These are phyloP conservation scores for Podosphaera fusca DNA, from an alignment of 2,329 filamentous ascomycete genomes.

Conservation along the genomic window DNA sequence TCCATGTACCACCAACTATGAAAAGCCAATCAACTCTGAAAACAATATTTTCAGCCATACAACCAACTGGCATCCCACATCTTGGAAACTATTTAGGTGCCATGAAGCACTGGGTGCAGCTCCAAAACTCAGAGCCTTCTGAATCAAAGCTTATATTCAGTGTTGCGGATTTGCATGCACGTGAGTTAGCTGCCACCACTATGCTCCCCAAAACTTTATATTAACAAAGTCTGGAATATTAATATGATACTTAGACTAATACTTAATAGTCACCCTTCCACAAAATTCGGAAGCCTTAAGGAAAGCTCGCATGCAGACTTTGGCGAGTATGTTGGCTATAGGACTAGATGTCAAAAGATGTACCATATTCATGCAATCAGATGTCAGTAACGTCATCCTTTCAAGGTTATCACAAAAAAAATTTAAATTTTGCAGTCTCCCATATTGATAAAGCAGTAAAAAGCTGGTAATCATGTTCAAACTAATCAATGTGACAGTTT, in stretches of 20 bases:
- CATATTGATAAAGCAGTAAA: background rate
- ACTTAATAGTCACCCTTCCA: conserved; percentile 40
- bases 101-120: conserved; percentile 58
- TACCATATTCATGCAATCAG: conserved; percentile 63
- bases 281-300: conserved; percentile 40
- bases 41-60: conserved; percentile 81
- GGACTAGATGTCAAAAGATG: conserved; percentile 59
- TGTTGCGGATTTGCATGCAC: conserved; percentile 69
- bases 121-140: conserved; percentile 41
- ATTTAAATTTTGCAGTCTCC: background rate
- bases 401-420: background rate
- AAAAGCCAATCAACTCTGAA: background rate
- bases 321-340: conserved; percentile 63
- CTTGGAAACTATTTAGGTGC: conserved; percentile 90
- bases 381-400: conserved; percentile 22
- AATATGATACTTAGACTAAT: background rate
- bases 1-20: background rate
- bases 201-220: background rate
- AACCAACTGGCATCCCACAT: conserved; percentile 85
- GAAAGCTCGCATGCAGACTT: conserved; percentile 44
- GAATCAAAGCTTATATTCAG: conserved; percentile 53
- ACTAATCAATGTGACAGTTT: background rate
- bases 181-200: background rate
- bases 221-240: background rate
- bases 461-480: background rate